Percentiles rank a stretch among this genome's conserved stretches.
These are phyloP conservation scores for Allium fistulosum DNA, from an alignment of 106 monocot species.

Conservation along the genomic window DNA sequence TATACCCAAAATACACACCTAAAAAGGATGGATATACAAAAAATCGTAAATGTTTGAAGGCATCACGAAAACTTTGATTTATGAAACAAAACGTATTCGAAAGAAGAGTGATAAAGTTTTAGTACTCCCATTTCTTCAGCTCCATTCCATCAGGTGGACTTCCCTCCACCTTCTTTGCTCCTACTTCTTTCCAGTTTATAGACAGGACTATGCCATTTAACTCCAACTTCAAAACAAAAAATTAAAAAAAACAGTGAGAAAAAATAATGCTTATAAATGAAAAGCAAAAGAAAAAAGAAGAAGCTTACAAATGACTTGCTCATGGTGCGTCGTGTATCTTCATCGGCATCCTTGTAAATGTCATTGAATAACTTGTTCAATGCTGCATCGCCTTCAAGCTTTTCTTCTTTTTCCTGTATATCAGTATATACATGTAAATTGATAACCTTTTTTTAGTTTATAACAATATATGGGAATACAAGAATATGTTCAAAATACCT, in stretches of 20 bases:
- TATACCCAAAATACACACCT: too few species aligned
- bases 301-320: slow-evolving; percentile 85
- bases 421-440: too few species aligned
- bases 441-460: too few species aligned
- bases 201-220: slow-evolving; percentile 79
- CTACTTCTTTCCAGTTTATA: slow-evolving; percentile 71
- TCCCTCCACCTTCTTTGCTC: slow-evolving; percentile 58
- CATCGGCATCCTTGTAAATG: slow-evolving; percentile 85
- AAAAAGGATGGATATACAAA: too few species aligned
- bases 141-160: slow-evolving; percentile 64
- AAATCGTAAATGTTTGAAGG: too few species aligned
- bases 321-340: slow-evolving; percentile 88
- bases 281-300: not conserved
- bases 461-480: too few species aligned
- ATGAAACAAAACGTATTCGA: too few species aligned
- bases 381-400: slow-evolving; percentile 91
- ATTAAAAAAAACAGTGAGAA: not conserved
- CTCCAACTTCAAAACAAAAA: slow-evolving; percentile 38
- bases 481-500: slow-evolving; percentile 29
- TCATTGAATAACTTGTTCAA: slow-evolving; percentile 88
- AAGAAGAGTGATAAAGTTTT: not conserved
- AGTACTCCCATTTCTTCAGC: slow-evolving; percentile 57
- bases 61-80: too few species aligned
- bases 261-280: not conserved
- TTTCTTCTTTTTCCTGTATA: slow-evolving; percentile 88